These are phyloP conservation scores for Closterium sp. DNA, from an alignment of 139 green algal genomes.

Conservation along the genomic window DNA sequence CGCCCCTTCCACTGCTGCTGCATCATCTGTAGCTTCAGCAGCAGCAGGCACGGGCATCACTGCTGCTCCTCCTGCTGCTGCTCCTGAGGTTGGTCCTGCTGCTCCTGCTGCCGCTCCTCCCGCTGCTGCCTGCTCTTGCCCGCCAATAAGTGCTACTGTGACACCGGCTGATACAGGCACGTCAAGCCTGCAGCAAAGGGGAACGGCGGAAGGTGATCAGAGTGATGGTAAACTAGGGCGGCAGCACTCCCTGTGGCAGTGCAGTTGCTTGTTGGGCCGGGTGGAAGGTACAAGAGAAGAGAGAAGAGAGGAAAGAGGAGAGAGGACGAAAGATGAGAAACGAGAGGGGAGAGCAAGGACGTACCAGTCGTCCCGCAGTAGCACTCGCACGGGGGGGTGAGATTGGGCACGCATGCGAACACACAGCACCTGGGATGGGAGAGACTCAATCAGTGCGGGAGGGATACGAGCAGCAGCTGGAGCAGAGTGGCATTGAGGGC, in stretches of 20 bases:
- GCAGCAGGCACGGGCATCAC: no score
- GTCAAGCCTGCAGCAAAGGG: neutral
- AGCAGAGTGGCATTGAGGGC: neutral
- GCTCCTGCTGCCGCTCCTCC: neutral
- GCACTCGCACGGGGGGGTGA: neutral
- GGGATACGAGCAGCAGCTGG: neutral
- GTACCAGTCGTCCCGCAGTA: neutral
- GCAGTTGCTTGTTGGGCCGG: neutral
- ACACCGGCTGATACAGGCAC: neutral
- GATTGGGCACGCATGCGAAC: neutral
- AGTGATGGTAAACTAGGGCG: neutral
- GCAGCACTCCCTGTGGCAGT: neutral
- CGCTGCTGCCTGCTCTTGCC: neutral
- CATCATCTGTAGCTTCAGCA: no score
- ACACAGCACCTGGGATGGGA: neutral
- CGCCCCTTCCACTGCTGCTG: neutral
- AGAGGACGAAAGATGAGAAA: neutral
- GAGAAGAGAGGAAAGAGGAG: neutral
- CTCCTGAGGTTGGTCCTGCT: no score
- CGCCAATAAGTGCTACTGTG: neutral
- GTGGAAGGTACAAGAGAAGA: neutral
- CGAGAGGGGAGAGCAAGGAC: neutral
- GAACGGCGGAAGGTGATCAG: neutral
- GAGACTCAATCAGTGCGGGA: no score
- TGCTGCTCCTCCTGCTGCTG: no score